Percentiles rank a stretch among this genome's conserved stretches.
Conservation (phyloP, 139 green algal genomes). For the Closterium sp. region DNA sequence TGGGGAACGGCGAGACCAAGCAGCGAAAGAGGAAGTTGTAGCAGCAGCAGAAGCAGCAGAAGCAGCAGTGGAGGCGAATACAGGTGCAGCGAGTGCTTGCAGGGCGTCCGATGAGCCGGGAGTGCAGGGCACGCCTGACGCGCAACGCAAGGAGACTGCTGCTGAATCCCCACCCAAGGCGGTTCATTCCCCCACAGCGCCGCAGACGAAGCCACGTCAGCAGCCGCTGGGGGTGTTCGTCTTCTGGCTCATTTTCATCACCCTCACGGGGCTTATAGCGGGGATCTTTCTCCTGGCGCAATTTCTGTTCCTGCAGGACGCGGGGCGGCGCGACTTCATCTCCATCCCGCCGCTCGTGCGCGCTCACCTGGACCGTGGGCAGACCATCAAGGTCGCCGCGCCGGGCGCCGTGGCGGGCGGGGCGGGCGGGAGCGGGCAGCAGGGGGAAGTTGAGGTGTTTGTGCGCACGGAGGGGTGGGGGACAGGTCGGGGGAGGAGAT, state of each 20-base stretch:
- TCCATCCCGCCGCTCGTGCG: neutral
- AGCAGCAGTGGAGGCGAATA: neutral
- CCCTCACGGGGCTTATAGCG: neutral
- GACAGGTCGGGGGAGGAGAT: neutral
- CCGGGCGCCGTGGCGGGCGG: neutral
- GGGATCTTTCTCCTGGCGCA: neutral
- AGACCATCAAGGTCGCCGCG: neutral
- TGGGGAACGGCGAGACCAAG: neutral
- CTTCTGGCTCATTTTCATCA: neutral
- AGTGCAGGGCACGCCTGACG: neutral
- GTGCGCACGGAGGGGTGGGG: neutral
- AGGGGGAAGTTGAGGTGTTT: neutral
- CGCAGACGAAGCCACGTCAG: neutral
- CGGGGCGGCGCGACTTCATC: neutral
- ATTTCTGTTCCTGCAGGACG: neutral
- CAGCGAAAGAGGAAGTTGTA: neutral
- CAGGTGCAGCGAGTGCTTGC: neutral
- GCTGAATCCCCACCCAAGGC: neutral
- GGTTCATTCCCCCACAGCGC: neutral
- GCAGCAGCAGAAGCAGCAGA: neutral
- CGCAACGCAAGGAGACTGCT: neutral
- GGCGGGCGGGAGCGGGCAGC: neutral
- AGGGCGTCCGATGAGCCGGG: neutral
- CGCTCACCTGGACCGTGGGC: neutral
- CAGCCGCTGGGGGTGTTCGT: neutral